Evolutionary conservation across 805 yeast species (phyloP), one percentile per base, ranked within the genome.

Genomic region (Kuraishia floccosa): DNA sequence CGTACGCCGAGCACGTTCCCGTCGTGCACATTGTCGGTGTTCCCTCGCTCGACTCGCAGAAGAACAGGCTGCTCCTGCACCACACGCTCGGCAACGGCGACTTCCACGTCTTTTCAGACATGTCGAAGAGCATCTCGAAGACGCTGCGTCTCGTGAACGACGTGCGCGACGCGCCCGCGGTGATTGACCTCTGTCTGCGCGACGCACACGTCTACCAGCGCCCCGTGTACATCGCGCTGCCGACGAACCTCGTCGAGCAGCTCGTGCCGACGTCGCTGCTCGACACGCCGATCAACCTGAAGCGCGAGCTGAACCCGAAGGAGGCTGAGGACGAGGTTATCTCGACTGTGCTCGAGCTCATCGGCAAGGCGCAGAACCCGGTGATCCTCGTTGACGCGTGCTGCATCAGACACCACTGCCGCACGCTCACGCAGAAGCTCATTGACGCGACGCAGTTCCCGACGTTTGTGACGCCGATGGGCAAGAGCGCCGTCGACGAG

Each of bases 1-100:
- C 91, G 31, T 83, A 74, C 58, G 87, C 94, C 39, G 94, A 84
- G 58, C 93, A 83, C 58, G 87, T 84, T 39, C 91, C 91, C 45
- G 56, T 82, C 42, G 59, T 83, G 41, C 93, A 83, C 59, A 70
- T 83, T 44, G 94, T 83, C 27, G 94, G 94, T 52, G 81, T 80
- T 35, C 94, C 94, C 40, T 75, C 89, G 33, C 63, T 73, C 46
- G 62, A 77, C 20, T 70, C 93, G 24, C 84, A 77, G 52, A 72
- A 78, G 42, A 68, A 76, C 52, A 79, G 78, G 44, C 60, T 80
- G 55, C 57, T 81, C 48, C 63, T 81, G 53, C 93, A 81, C 56
- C 93, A 81, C 60, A 82, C 91, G 34, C 64, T 81, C 46, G 93
- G 91, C 50, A 78, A 81, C 55, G 84, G 86, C 49, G 83, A 77